Conservation (phyloP, 495 filamentous ascomycete species). For the Penicillium lividum region DNA sequence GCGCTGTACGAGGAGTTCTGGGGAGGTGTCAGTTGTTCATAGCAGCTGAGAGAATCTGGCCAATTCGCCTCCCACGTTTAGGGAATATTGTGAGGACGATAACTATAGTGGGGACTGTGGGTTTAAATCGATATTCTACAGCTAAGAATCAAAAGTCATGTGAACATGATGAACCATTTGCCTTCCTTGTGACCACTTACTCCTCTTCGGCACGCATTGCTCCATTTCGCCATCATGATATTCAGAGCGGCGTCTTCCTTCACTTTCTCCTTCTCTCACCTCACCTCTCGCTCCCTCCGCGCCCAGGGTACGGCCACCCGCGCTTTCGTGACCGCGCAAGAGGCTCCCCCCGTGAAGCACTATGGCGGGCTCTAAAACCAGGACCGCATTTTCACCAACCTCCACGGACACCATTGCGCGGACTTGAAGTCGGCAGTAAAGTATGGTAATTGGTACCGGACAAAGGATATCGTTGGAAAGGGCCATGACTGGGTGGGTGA, state of each 20-base stretch:
- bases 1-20: no score
- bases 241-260: constrained; percentile 52
- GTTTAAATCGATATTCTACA: no score
- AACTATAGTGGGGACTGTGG: no score
- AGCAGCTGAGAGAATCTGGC: no score
- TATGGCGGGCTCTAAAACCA: constrained; percentile 90
- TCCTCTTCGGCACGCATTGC: constrained; percentile 32
- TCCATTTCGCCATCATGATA: constrained; percentile 48
- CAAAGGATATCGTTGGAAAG: constrained; percentile 95
- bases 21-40: no score
- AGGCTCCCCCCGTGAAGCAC: constrained; percentile 69
- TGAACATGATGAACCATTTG: no score
- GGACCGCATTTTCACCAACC: constrained; percentile 98
- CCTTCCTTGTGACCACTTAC: constrained; percentile 32
- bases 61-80: no score
- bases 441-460: constrained; percentile 99
- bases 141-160: no score
- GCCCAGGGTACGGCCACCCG: constrained; percentile 55
- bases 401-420: constrained; percentile 87
- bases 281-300: constrained; percentile 59
- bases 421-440: constrained; percentile 95
- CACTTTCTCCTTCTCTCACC: constrained; percentile 49
- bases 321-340: constrained; percentile 86
- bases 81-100: no score
- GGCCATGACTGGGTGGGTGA: constrained; percentile 87